These are phyloP conservation scores for Candida germanica DNA, from an alignment of 805 yeast species.

Conservation along the genomic window DNA sequence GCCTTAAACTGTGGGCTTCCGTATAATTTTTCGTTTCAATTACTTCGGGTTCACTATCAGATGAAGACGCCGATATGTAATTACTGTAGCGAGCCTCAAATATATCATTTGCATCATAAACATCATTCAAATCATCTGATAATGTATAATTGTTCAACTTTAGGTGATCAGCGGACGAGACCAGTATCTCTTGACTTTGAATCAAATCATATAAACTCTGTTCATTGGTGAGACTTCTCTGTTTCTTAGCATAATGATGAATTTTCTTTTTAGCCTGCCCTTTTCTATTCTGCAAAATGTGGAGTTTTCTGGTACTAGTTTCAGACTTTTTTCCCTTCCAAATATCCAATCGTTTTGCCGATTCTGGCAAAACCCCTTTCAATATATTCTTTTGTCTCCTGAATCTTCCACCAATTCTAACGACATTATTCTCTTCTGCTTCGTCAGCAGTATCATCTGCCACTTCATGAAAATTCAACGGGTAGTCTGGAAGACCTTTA, in stretches of 20 bases:
- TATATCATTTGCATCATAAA: conserved; percentile 5
- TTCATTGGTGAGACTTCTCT: conserved; percentile 6
- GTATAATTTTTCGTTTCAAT: no score
- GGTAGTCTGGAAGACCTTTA: not conserved
- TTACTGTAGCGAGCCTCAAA: conserved; percentile 11
- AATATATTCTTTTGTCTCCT: conserved; percentile 29
- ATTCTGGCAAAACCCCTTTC: conserved; percentile 39
- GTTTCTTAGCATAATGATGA: not conserved
- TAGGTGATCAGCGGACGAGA: conserved; percentile 2
- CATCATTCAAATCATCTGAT: conserved; percentile 1
- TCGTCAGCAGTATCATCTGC: conserved; percentile 1
- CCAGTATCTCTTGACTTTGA: conserved; percentile 3
- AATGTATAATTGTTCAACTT: not conserved
- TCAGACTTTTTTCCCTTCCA: conserved; percentile 17
- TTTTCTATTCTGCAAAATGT: conserved; percentile 22
- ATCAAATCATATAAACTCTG: conserved; percentile 11
- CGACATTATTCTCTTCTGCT: conserved; percentile 10
- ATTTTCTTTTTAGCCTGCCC: conserved; percentile 36
- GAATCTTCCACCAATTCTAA: conserved; percentile 24
- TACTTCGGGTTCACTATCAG: not conserved
- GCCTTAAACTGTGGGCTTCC: no score
- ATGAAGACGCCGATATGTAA: conserved; percentile 7
- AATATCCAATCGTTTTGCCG: conserved; percentile 31
- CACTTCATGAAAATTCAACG: no score
- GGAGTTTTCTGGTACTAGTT: conserved; percentile 2